Conservation (phyloP, 2,329 filamentous ascomycete species). For the Microcera coccophila region DNA sequence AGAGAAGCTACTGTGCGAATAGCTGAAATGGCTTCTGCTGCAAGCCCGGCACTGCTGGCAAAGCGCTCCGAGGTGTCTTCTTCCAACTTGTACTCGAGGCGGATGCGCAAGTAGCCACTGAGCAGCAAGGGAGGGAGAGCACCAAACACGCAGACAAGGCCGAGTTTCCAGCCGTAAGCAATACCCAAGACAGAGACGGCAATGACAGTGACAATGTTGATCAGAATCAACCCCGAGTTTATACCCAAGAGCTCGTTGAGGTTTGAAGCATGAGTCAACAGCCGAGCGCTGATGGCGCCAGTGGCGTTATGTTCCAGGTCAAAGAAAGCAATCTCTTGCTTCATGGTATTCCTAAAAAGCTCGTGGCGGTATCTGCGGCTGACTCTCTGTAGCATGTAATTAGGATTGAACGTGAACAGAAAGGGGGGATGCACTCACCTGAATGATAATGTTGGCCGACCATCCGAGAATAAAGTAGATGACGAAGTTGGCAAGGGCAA, state of each 20-base stretch:
- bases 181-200: constrained; percentile 39
- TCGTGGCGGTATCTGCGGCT: constrained; percentile 26
- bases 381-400: no score
- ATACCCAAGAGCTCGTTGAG: constrained; percentile 44
- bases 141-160: constrained; percentile 40
- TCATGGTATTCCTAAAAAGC: constrained; percentile 28
- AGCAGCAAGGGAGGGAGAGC: constrained; percentile 39
- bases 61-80: constrained; percentile 33
- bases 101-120: constrained; percentile 40
- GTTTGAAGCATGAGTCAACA: constrained; percentile 35
- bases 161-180: constrained; percentile 42
- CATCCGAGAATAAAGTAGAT: constrained; percentile 20
- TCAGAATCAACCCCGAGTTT: constrained; percentile 41
- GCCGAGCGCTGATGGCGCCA: constrained; percentile 31
- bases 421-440: no score
- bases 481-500: constrained; percentile 20
- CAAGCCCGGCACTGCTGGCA: constrained; percentile 40
- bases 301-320: constrained; percentile 31
- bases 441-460: constrained; percentile 15
- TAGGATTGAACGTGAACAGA: no score
- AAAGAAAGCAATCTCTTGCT: constrained; percentile 42
- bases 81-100: constrained; percentile 41
- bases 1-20: constrained; percentile 44
- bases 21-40: constrained; percentile 43
- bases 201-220: constrained; percentile 39